Evolutionary conservation across 73 alveolate genomes (phyloP).

Genomic region (Paramecium sonneborni): DNA sequence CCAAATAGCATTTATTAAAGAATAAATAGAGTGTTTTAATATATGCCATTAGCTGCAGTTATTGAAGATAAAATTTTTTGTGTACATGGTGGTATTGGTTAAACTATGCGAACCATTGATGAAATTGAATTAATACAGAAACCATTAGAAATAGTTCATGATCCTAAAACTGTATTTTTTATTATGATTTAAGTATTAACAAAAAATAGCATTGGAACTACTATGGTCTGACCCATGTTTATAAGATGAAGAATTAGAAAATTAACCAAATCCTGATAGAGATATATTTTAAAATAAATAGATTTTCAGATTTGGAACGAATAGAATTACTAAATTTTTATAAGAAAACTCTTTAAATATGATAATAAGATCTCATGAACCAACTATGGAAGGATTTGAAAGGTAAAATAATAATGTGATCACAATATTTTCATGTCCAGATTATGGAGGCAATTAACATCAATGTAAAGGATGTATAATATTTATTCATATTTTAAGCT

Average conservation of each 20-base stretch:
- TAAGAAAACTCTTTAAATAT: conserved; percentile 80
- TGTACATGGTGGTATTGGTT: conserved; percentile 92
- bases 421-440: conserved; percentile 82
- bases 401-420: conserved; percentile 78
- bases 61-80: conserved; percentile 79
- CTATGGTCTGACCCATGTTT: conserved; percentile 88
- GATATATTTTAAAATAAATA: conserved; percentile 81
- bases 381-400: conserved; percentile 83
- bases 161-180: conserved; percentile 71
- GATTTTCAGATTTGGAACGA: conserved; percentile 82
- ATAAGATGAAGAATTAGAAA: conserved; percentile 79
- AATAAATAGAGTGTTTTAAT: conserved; percentile 83
- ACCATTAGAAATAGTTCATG: conserved; percentile 81
- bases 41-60: conserved; percentile 85
- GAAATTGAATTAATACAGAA: conserved; percentile 81
- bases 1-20: conserved; percentile 76
- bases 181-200: conserved; percentile 36
- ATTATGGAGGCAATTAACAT: conserved; percentile 62
- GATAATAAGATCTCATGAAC: conserved; percentile 86
- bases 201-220: conserved; percentile 80
- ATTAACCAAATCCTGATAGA: conserved; percentile 76
- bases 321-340: conserved; percentile 82
- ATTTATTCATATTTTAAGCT: not conserved
- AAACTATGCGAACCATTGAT: conserved; percentile 77
- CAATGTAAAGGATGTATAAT: not conserved